Base-by-base conservation (phyloP, 306 rosid species). In the Glycine latifolia region DNA sequence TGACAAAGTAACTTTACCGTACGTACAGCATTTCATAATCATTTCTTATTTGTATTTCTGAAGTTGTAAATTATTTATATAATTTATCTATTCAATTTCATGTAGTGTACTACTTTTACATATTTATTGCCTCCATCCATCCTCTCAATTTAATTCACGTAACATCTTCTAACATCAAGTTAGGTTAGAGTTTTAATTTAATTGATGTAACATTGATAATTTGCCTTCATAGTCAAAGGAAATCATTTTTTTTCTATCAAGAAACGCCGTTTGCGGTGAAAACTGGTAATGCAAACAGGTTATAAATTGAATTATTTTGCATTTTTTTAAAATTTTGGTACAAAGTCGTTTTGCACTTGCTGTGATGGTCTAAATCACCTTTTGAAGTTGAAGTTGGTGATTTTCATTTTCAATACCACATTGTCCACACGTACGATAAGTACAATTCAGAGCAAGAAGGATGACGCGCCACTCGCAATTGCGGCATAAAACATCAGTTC, bases 401-500 rank as follows among this genome's bases (percentile, higher is more conserved):
- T 79, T 84, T 67, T 79, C 69, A 74, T 73, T 46, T 47, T 67
- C 55, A 63, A 63, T 43, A 58, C 20, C 58, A 79, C 67, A 73
- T 65, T 78, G 60, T 65, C 77, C 72, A 80, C 80, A 35, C 13
- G 84, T 60, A 84, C 87, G 13, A 67, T 26, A 75, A 84, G 82
- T 84, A 84, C 87, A 68, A 49, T 73, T 52, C 49, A 73, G 54
- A 86, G 63, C 16, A 61, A 80, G 3, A 76, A 74, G 71, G 53
- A 50, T 43, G 76, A 79, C 59, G 58, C 55, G 69, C 49, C 61
- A 70, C 16, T 79, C 2, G 14, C 33, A 61, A 67, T 75, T 53
- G 73, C 56, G 75, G 77, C 84, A 76, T 54, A 60, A 81, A 81
- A 84, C 84, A 87, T 84, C 79, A 55, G 53, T 48, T 49, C 82